phyloP scores from a whole-genome alignment of 805 yeast species.

The Clavispora phyllophila region DNA sequence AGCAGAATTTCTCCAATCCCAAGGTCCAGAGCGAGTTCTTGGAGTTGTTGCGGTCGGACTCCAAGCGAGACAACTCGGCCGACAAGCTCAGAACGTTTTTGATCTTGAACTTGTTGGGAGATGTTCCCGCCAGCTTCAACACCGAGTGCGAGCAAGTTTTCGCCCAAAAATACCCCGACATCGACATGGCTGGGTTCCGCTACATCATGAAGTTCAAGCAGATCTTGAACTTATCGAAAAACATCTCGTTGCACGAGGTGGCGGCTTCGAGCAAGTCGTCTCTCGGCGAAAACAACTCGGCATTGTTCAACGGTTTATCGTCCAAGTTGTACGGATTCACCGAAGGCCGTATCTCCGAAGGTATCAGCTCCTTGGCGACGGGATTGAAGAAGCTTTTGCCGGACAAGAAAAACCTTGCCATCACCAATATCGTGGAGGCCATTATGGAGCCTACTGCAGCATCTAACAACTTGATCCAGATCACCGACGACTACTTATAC shows the following conservation, averaged over 20 bases:
- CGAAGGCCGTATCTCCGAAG: slow-evolving; percentile 79
- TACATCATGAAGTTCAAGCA: slow-evolving; percentile 83
- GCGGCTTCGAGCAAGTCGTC: slow-evolving; percentile 25
- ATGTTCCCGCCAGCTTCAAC: slow-evolving; percentile 28
- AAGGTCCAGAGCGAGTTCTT: slow-evolving; percentile 55
- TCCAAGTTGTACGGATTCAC: slow-evolving; percentile 75
- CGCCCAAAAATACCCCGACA: slow-evolving; percentile 38
- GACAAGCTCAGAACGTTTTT: slow-evolving; percentile 89
- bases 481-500: slow-evolving; percentile 85
- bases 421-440: slow-evolving; percentile 87
- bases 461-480: slow-evolving; percentile 53
- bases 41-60: slow-evolving; percentile 47
- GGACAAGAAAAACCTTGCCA: slow-evolving; percentile 80
- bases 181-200: slow-evolving; percentile 59
- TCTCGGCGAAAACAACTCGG: slow-evolving; percentile 40
- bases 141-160: slow-evolving; percentile 63
- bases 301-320: slow-evolving; percentile 67
- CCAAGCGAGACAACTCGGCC: slow-evolving; percentile 54
- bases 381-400: slow-evolving; percentile 86
- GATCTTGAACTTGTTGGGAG: slow-evolving; percentile 58
- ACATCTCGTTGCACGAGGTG: slow-evolving; percentile 17
- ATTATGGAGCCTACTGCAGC: slow-evolving; percentile 78
- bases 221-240: slow-evolving; percentile 45
- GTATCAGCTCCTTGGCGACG: slow-evolving; percentile 82
- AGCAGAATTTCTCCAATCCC: slow-evolving; percentile 69